Evolutionary conservation across 176 grass and related monocot species (phyloP), one percentile per base, ranked within the genome.

Genomic region (Hordeum marinum): DNA sequence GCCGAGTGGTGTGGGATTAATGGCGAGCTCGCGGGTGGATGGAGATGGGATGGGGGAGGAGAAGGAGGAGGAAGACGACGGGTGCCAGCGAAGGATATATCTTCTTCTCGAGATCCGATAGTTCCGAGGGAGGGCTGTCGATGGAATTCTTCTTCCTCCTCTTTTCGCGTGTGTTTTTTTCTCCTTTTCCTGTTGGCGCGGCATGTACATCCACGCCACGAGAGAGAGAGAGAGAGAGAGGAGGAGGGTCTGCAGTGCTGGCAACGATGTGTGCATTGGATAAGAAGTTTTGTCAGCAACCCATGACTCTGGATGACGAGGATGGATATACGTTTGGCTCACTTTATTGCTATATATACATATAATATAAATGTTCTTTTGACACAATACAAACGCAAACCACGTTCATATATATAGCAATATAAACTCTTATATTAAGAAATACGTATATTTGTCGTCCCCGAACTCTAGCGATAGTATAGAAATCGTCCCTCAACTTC

Each of bases 211-310:
- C 76, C 76, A 86, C 67, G 86, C 55, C 55, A 40, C 60, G 45
- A 15, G 27, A n/a, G n/a, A n/a, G n/a, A n/a, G n/a, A n/a, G n/a
- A n/a, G n/a, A n/a, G n/a, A n/a, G n/a, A n/a, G n/a, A 31, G 66
- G 48, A 29, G 1, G 37, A 24, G 3, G 45, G 25, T 11, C 35
- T 71, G 78, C 78, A 63, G 88, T 85, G 88, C 78, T 85, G 88
- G 83, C 70, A 32, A 77, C 69, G 45, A 90, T 71, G 83, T 72
- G 88, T 81, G 65, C 78, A 4, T 57, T 40, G 76, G 83, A 85
- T 77, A 77, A 61, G 78, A 21, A 1, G 1, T 14, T 11, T 0
- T 31, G 72, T 75, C 17, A 21, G 72, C 72, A 20, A 46, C 43
- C 42, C 3, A 72, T 4, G 35, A 41, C 10, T 73, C 7, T 73